These are phyloP conservation scores for Seiridium cupressi DNA, from an alignment of 2,329 filamentous ascomycete genomes.

Conservation along the genomic window DNA sequence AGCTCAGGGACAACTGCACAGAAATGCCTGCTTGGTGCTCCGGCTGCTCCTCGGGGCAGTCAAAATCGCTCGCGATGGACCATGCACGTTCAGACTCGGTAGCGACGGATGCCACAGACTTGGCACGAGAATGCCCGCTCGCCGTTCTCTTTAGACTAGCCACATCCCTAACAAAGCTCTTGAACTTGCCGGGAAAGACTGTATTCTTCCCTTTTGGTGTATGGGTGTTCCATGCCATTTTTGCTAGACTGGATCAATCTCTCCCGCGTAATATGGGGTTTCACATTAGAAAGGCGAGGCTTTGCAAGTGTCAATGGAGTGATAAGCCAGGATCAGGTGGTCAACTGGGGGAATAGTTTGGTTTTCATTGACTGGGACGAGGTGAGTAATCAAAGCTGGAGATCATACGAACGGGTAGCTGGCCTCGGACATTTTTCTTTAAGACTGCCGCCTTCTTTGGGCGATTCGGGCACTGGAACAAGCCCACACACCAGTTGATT, in stretches of 20 bases:
- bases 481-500: not conserved
- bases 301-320: not conserved
- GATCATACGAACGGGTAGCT: not conserved
- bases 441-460: not conserved
- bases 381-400: not conserved
- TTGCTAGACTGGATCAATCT: not conserved
- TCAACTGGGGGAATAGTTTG: not conserved
- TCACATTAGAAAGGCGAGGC: not conserved
- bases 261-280: not conserved
- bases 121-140: constrained; percentile 8
- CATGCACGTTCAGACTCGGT: not conserved
- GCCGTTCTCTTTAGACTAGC: constrained; percentile 17
- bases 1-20: constrained; percentile 43
- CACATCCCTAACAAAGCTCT: constrained; percentile 24
- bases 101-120: not conserved
- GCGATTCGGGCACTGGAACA: not conserved
- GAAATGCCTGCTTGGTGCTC: constrained; percentile 26
- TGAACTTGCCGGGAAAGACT: constrained; percentile 21
- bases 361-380: not conserved
- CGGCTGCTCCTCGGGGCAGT: not conserved
- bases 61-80: constrained; percentile 1
- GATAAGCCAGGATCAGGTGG: not conserved
- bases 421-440: not conserved
- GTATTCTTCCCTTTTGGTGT: constrained; percentile 13
- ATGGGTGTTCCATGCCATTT: constrained; percentile 13